Base-by-base conservation (phyloP, 495 filamentous ascomycete species). In the Platismatia glauca region DNA sequence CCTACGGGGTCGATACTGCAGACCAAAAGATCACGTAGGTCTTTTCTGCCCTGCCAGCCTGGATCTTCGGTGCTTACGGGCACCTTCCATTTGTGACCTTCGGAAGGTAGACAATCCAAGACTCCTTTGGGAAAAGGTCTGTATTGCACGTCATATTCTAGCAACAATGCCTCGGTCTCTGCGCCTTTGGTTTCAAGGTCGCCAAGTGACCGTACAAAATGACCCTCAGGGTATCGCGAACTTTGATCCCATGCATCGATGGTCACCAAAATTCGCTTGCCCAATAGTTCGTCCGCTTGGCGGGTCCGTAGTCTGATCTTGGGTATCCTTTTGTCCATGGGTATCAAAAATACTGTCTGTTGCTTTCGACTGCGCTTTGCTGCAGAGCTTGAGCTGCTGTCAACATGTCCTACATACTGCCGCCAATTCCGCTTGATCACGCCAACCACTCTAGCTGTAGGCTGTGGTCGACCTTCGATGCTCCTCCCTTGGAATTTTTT, bases 61-160 rank as follows among this genome's bases (percentile, higher is more conserved):
- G 86, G 84, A 69, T 97, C 84, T 20, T 88, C 84, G 38, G 76
- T 84, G 66, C 81, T 87, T 11, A 77, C 74, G 11, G 94, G 94
- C 8, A 97, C 93, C 70, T 76, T 89, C 94, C 94, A 98, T 69
- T 90, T 87, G 67, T 97, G 95, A 22, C 95, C 95, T 73, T 97
- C 91, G 43, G 79, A 74, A 7, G 94, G 94, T 58, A 98, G 79
- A 71, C 94, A 98, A 73, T 97, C 91, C 52, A 97, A 72, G 29
- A 98, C 93, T 3, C 89, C 86, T 72, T 95, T 96, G 12, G 94
- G 93, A 75, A 98, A 98, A 7, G 94, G 95, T 58, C 93, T 85
- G 74, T 98, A 98, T 70, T 98, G 94, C 33, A 98, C 93, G 71
- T 97, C 95, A 69, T 91, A 95, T 71, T 98, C 94, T 5, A 98